phyloP scores from a whole-genome alignment of 202 grass and related monocot genomes.

The Elaeis oleifera region DNA sequence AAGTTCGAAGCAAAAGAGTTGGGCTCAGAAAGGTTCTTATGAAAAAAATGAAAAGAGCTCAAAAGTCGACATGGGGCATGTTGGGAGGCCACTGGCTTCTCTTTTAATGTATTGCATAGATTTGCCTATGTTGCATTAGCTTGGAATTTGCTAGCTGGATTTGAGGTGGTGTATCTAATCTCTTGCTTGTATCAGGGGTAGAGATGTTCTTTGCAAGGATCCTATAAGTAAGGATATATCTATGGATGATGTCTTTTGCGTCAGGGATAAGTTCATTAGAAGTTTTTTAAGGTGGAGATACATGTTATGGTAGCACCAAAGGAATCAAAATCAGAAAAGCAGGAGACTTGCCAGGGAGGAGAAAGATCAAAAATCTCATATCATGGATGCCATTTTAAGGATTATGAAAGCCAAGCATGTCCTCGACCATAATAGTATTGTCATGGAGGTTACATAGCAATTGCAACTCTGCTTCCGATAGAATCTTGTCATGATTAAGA shows the following conservation, averaged over 20 bases:
- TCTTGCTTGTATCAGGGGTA: not conserved
- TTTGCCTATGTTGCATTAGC: too few species aligned
- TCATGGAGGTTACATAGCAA: slow-evolving; percentile 1
- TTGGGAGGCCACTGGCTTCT: too few species aligned
- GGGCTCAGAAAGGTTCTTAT: too few species aligned
- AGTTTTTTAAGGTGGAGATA: not conserved
- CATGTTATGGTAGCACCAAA: not conserved
- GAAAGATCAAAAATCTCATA: slow-evolving; percentile 1
- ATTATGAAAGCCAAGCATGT: not conserved
- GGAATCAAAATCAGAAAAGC: not conserved
- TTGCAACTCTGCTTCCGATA: not conserved
- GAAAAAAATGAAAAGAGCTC: too few species aligned
- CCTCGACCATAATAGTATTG: not conserved
- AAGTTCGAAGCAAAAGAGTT: too few species aligned
- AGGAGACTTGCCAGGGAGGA: not conserved
- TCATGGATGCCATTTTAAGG: not conserved
- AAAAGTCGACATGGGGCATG: too few species aligned
- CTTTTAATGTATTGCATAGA: too few species aligned
- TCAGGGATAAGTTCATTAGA: not conserved
- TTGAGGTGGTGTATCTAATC: not conserved
- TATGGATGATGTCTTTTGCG: not conserved
- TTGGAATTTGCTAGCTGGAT: too few species aligned
- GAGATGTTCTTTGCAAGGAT: not conserved
- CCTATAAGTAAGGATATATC: not conserved
- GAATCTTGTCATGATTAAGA: not conserved